Evolutionary conservation across 192 early-diverging fungal genomes (phyloP).

Genomic region (Irineochytrium annulatum): DNA sequence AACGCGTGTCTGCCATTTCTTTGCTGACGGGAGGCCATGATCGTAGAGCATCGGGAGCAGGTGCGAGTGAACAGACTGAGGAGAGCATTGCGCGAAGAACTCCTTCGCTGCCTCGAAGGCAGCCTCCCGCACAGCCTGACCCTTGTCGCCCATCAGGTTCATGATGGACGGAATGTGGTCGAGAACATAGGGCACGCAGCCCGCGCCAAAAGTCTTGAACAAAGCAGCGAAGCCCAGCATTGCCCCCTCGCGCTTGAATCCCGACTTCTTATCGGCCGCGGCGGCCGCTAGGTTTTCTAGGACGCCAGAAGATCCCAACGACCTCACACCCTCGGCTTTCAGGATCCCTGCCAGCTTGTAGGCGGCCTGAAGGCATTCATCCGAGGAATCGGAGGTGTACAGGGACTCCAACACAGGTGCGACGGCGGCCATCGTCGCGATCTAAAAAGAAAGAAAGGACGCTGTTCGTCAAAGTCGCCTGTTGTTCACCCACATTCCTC

Average conservation of each 20-base stretch:
- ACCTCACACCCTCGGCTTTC: conserved; percentile 23
- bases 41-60: conserved; percentile 20
- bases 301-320: conserved; percentile 29
- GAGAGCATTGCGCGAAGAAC: conserved; percentile 6
- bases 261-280: conserved; percentile 49
- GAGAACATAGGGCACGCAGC: conserved; percentile 15
- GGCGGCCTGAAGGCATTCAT: conserved; percentile 39
- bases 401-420: conserved; percentile 26
- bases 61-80: conserved; percentile 12
- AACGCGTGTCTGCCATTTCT: conserved; percentile 48
- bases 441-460: no score
- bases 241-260: conserved; percentile 40
- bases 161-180: conserved; percentile 8
- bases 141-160: conserved; percentile 48
- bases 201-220: conserved; percentile 1
- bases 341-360: conserved; percentile 32
- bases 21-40: conserved; percentile 16
- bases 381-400: conserved; percentile 44
- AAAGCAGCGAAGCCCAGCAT: conserved; percentile 35
- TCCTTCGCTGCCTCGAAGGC: conserved; percentile 18
- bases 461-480: no score
- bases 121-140: conserved; percentile 43
- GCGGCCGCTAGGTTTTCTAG: conserved; percentile 27
- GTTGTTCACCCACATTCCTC: no score
- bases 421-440: no score